These are phyloP conservation scores for Hippophae rhamnoides DNA, from an alignment of 306 rosid species.

Conservation along the genomic window DNA sequence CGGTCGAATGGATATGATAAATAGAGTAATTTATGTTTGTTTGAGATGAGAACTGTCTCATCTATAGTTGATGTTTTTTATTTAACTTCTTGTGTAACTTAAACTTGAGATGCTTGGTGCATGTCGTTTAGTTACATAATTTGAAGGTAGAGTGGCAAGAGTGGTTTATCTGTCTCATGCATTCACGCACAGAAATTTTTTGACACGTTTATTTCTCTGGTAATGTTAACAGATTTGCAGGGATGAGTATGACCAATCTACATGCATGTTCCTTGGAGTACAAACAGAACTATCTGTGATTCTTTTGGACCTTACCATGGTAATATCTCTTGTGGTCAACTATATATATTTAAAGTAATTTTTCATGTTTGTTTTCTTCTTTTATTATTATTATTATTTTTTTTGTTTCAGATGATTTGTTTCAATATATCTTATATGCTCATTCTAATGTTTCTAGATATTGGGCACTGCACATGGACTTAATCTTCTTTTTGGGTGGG, in stretches of 20 bases:
- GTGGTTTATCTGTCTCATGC: slow-evolving; percentile 7
- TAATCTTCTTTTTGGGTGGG: slow-evolving; percentile 90
- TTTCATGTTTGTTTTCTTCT: no score
- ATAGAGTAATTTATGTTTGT: background rate
- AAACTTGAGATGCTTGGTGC: background rate
- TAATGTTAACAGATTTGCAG: slow-evolving; percentile 62
- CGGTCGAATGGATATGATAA: background rate
- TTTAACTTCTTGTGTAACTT: background rate
- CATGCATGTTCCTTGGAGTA: slow-evolving; percentile 73
- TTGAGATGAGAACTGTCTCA: background rate
- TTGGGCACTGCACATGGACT: slow-evolving; percentile 84
- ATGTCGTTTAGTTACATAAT: slow-evolving; percentile 3
- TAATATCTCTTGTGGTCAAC: slow-evolving; percentile 26
- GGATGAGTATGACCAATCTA: slow-evolving; percentile 64
- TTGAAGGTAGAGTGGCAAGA: background rate
- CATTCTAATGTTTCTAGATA: slow-evolving; percentile 46
- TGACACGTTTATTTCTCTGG: slow-evolving; percentile 8
- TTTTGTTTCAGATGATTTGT: no score
- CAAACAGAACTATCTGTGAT: slow-evolving; percentile 83
- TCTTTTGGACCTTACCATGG: slow-evolving; percentile 83
- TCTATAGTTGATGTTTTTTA: background rate
- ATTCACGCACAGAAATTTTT: background rate
- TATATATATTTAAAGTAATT: background rate
- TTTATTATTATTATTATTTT: no score
- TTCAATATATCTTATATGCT: slow-evolving; percentile 10